Conservation (phyloP, 768 basidiomycete genomes). For the Kwoniella mangroviensis region DNA sequence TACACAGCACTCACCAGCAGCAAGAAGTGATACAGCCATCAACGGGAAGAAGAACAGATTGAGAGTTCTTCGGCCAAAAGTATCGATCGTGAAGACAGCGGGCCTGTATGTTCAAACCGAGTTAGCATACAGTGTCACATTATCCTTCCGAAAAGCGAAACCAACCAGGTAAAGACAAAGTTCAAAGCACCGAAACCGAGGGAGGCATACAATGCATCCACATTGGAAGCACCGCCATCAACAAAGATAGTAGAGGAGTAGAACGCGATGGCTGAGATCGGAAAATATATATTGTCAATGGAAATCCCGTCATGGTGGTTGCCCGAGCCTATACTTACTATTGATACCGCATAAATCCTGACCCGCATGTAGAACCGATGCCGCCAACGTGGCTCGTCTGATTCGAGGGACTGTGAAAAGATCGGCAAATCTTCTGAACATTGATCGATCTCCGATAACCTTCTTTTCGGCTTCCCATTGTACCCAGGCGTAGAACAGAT, state of each 20-base stretch:
- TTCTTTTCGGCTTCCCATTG: constrained; percentile 43
- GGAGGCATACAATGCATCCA: constrained; percentile 52
- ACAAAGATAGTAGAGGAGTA: constrained; percentile 60
- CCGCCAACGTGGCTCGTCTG: constrained; percentile 57
- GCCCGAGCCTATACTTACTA: constrained; percentile 31
- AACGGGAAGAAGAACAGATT: constrained; percentile 66
- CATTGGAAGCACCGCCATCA: constrained; percentile 54
- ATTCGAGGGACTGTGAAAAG: constrained; percentile 58
- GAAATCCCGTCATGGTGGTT: no score
- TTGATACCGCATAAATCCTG: constrained; percentile 53
- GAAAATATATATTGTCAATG: no score
- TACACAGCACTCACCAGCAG: constrained; percentile 67
- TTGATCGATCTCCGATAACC: constrained; percentile 12
- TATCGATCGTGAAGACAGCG: constrained; percentile 52
- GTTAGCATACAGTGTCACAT: constrained; percentile 55
- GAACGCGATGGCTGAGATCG: constrained; percentile 59
- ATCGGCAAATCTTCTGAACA: constrained; percentile 50
- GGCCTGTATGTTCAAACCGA: constrained; percentile 63
- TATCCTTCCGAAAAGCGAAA: background rate
- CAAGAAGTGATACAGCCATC: constrained; percentile 75
- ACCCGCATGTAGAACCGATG: constrained; percentile 53
- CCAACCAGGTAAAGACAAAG: constrained; percentile 60
- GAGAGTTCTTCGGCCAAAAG: constrained; percentile 40
- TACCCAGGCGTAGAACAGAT: constrained; percentile 58
- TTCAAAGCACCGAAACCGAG: constrained; percentile 57